These are phyloP conservation scores for Cystobasidium sp. DNA, from an alignment of 1,284 basidiomycete genomes.

Conservation along the genomic window DNA sequence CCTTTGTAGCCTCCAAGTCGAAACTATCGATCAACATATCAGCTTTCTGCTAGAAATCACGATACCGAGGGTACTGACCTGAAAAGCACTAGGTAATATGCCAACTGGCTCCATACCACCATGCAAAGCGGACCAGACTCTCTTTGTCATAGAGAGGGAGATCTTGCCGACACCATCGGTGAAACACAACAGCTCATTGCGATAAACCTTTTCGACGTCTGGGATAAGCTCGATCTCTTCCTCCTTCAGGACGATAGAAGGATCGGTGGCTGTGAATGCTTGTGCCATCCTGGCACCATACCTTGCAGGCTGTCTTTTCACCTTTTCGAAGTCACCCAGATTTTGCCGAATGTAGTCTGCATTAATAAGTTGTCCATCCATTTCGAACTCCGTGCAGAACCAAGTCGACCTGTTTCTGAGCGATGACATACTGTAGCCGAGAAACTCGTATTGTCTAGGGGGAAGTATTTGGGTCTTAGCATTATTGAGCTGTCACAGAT, in stretches of 20 bases:
- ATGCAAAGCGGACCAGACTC: conserved; percentile 62
- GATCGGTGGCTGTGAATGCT: conserved; percentile 78
- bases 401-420: conserved; percentile 65
- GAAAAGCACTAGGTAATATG: conserved; percentile 35
- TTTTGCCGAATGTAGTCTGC: conserved; percentile 65
- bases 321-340: conserved; percentile 68
- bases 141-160: conserved; percentile 64
- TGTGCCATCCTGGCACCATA: conserved; percentile 79
- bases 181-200: conserved; percentile 60
- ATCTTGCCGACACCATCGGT: conserved; percentile 74
- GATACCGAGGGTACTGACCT: not conserved
- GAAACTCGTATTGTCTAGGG: conserved; percentile 59
- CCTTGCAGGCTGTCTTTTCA: conserved; percentile 69
- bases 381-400: conserved; percentile 59
- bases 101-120: conserved; percentile 39
- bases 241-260: conserved; percentile 57
- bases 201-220: conserved; percentile 50
- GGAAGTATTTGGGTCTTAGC: conserved; percentile 28
- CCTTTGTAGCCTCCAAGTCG: conserved; percentile 58
- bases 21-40: conserved; percentile 46
- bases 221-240: conserved; percentile 57
- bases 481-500: conserved; percentile 13
- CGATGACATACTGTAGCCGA: conserved; percentile 63
- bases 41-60: not conserved
- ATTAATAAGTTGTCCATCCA: conserved; percentile 60